Evolutionary conservation across 1,139 yeast species (phyloP).

Genomic region (Suhomyces guaymorum): DNA sequence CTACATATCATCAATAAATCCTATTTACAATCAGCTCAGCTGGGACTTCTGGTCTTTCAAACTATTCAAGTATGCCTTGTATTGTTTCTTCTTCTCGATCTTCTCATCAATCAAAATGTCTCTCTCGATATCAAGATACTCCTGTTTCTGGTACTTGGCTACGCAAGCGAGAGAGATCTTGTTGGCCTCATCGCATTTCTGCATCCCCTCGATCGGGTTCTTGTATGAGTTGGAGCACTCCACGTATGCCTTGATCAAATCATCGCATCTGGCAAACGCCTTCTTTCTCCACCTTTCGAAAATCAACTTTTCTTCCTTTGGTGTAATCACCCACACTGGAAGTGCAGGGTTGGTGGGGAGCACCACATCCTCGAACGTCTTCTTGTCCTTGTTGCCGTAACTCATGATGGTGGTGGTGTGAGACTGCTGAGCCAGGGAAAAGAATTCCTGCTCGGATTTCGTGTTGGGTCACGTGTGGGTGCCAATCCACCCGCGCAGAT

Average conservation of each 20-base stretch:
- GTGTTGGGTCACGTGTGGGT: background rate
- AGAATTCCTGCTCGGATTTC: background rate
- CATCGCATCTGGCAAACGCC: constrained; percentile 74
- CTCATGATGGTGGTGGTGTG: constrained; percentile 17
- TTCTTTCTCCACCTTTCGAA: constrained; percentile 75
- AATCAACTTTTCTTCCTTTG: constrained; percentile 80
- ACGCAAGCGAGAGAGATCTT: constrained; percentile 53
- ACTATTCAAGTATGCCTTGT: constrained; percentile 9
- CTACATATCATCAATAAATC: background rate
- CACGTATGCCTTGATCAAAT: constrained; percentile 52
- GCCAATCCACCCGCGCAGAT: no score
- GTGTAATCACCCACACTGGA: constrained; percentile 85
- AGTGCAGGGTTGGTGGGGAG: constrained; percentile 50
- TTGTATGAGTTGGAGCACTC: constrained; percentile 41
- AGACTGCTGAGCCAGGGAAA: background rate
- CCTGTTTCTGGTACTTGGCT: constrained; percentile 61
- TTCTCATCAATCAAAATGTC: constrained; percentile 63
- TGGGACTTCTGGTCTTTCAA: constrained; percentile 4
- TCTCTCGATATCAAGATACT: constrained; percentile 71
- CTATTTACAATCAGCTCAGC: constrained; percentile 12
- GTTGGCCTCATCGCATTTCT: constrained; percentile 43
- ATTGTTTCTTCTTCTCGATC: constrained; percentile 35
- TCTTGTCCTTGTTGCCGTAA: constrained; percentile 24
- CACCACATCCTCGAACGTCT: constrained; percentile 42
- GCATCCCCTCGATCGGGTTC: constrained; percentile 63